Evolutionary conservation across 108 stramenopile genomes (phyloP).

Genomic region (Thalassiosira profunda): DNA sequence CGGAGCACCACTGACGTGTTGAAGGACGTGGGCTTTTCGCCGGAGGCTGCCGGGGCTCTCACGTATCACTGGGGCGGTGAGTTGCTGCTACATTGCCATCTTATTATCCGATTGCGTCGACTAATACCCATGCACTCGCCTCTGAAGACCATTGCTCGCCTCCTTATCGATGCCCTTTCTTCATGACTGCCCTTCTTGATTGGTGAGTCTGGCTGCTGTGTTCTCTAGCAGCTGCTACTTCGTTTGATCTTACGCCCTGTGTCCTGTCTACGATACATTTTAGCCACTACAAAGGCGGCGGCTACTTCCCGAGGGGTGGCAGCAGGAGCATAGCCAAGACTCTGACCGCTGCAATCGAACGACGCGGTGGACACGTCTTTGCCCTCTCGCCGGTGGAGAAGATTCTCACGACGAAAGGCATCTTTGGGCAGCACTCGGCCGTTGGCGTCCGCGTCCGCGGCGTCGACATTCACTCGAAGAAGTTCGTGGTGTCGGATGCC

Average conservation of each 20-base stretch:
- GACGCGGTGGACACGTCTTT: slow-evolving; percentile 30
- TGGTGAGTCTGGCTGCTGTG: not conserved
- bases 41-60: slow-evolving; percentile 27
- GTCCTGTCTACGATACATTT: not conserved
- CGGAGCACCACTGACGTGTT: slow-evolving; percentile 22
- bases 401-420: slow-evolving; percentile 17
- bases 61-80: slow-evolving; percentile 27
- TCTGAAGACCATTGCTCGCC: slow-evolving; percentile 30
- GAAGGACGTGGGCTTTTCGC: slow-evolving; percentile 3
- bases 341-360: slow-evolving; percentile 17
- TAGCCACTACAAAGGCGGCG: slow-evolving; percentile 31
- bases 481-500: slow-evolving; percentile 26
- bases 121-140: not conserved
- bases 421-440: slow-evolving; percentile 4
- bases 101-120: not conserved
- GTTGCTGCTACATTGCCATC: no score
- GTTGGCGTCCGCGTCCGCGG: slow-evolving; percentile 32
- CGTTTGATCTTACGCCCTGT: not conserved
- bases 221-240: no score
- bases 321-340: slow-evolving; percentile 23
- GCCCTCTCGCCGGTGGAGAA: slow-evolving; percentile 25
- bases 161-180: slow-evolving; percentile 19
- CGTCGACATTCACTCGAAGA: slow-evolving; percentile 17
- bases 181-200: slow-evolving; percentile 32
- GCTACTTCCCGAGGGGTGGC: slow-evolving; percentile 33